phyloP scores from a whole-genome alignment of 148 eudicot genomes.

The Chenopodium album region DNA sequence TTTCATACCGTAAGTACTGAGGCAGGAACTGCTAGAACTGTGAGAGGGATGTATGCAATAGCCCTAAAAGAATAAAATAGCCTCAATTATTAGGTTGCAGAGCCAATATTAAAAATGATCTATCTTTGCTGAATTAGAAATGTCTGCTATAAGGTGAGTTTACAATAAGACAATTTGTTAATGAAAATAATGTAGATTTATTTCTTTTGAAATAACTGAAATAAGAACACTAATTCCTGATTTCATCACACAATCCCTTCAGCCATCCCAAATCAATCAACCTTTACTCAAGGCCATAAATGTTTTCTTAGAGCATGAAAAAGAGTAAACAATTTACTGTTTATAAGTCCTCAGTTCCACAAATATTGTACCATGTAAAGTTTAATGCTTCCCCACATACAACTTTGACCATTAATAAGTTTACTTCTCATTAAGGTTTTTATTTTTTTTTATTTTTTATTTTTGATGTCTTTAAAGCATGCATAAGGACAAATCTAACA shows the following conservation, averaged over 20 bases:
- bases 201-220: neutral
- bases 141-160: neutral
- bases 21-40: constrained; percentile 95
- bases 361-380: no score
- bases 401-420: no score
- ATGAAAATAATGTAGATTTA: neutral
- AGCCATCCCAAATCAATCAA: neutral
- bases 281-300: neutral
- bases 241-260: neutral
- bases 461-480: no score
- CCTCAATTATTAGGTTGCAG: neutral
- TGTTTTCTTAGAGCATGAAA: neutral
- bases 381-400: no score
- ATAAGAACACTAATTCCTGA: neutral
- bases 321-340: neutral
- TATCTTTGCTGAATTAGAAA: constrained; percentile 3
- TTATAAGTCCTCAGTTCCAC: no score
- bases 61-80: constrained; percentile 49
- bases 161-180: neutral
- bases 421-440: no score
- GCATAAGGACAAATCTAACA: no score
- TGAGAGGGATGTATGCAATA: constrained; percentile 88
- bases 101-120: neutral
- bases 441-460: no score
- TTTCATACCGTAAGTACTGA: constrained; percentile 84